phyloP scores from a whole-genome alignment of 2,329 filamentous ascomycete genomes.

The Stylonectria norvegica region DNA sequence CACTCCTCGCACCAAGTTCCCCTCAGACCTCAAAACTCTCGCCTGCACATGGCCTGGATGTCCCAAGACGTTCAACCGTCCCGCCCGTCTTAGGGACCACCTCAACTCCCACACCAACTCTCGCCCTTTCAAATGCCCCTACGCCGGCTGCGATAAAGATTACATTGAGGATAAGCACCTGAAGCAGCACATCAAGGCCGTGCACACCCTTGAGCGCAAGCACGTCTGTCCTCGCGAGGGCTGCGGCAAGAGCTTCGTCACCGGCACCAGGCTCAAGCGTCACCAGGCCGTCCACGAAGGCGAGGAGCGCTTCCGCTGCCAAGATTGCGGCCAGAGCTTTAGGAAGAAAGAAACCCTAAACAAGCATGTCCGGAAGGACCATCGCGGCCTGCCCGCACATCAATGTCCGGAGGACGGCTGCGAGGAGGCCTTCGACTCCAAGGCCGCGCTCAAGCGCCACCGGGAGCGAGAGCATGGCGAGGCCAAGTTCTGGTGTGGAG shows the following conservation, averaged over 20 bases:
- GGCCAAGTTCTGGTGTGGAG: slow-evolving; percentile 70
- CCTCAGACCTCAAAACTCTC: slow-evolving; percentile 73
- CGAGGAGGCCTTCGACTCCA: slow-evolving; percentile 67
- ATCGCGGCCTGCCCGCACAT: slow-evolving; percentile 69
- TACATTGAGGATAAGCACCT: slow-evolving; percentile 87
- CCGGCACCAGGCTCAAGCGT: slow-evolving; percentile 70
- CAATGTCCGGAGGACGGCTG: slow-evolving; percentile 64
- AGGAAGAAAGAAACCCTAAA: slow-evolving; percentile 84
- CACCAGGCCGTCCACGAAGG: slow-evolving; percentile 74
- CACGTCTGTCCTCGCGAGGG: slow-evolving; percentile 68
- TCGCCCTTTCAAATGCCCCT: slow-evolving; percentile 70
- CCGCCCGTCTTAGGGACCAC: slow-evolving; percentile 75
- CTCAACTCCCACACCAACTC: slow-evolving; percentile 82
- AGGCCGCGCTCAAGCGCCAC: slow-evolving; percentile 68
- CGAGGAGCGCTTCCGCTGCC: slow-evolving; percentile 71
- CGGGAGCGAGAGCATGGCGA: slow-evolving; percentile 66
- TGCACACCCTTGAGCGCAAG: slow-evolving; percentile 68
- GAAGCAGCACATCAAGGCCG: slow-evolving; percentile 77
- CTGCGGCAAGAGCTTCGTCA: slow-evolving; percentile 80
- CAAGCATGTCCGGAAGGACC: slow-evolving; percentile 74
- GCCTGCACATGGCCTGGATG: slow-evolving; percentile 72
- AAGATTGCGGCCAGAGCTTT: slow-evolving; percentile 73
- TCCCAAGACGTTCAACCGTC: slow-evolving; percentile 81
- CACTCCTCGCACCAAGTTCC: slow-evolving; percentile 52
- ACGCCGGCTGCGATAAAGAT: slow-evolving; percentile 71